A percentile compares a stretch with the other conserved stretches of the same genome.
Evolutionary conservation across 106 monocot genomes (phyloP).

Genomic region (Amphibolis antarctica): DNA sequence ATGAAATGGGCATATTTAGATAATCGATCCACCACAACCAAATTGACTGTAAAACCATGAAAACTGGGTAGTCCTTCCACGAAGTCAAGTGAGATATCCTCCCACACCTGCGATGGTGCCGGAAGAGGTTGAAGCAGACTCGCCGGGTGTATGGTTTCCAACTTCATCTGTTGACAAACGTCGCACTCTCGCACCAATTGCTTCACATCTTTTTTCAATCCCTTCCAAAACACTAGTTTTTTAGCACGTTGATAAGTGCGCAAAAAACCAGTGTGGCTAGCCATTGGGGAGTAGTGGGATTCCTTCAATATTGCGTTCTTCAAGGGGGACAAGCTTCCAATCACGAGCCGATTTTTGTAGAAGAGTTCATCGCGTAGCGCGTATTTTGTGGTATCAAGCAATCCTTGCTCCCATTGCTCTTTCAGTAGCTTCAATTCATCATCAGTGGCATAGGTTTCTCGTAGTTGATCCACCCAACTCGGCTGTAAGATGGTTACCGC

Average conservation of each 20-base stretch:
- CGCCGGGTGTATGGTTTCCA: background rate
- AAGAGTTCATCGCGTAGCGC: too few species aligned
- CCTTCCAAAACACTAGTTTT: background rate
- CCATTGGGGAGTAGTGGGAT: background rate
- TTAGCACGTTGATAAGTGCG: background rate
- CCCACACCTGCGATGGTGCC: background rate
- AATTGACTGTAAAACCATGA: background rate
- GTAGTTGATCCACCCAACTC: background rate
- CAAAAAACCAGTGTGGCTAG: background rate
- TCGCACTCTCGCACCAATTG: background rate
- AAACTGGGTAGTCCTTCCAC: constrained; percentile 1
- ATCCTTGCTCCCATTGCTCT: background rate
- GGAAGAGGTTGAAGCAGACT: constrained; percentile 7
- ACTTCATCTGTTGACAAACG: background rate
- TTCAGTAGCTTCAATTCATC: background rate
- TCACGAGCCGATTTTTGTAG: too few species aligned
- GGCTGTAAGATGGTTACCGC: background rate
- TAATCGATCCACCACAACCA: constrained; percentile 9
- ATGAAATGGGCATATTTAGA: constrained; percentile 9
- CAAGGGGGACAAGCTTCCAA: too few species aligned
- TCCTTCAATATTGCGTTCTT: background rate
- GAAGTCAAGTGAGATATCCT: constrained; percentile 14
- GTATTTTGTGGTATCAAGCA: background rate
- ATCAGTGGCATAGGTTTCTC: background rate
- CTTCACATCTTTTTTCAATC: background rate